These are phyloP conservation scores for Scleroderma bovista DNA, from an alignment of 768 basidiomycete species.

Conservation along the genomic window DNA sequence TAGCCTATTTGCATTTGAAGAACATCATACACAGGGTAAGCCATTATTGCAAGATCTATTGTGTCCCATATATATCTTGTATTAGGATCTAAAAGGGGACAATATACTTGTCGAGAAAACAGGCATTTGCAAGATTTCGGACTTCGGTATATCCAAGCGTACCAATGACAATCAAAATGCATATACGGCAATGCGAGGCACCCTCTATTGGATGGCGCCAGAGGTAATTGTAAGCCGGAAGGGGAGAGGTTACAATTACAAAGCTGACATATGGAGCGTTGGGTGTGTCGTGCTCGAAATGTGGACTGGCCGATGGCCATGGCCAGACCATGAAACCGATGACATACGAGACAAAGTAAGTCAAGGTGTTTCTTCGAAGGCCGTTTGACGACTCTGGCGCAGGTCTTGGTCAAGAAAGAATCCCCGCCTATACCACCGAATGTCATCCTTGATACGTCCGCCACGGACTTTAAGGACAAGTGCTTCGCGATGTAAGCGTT, in stretches of 20 bases:
- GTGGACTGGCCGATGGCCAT: conserved; percentile 96
- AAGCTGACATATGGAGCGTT: conserved; percentile 98
- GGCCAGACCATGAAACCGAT: too few species aligned
- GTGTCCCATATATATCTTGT: conserved; percentile 3
- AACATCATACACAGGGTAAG: conserved; percentile 88
- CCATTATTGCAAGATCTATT: conserved; percentile 2
- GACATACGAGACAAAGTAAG: conserved; percentile 87
- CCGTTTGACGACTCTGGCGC: background rate
- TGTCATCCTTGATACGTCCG: conserved; percentile 66
- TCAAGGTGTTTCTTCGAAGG: background rate
- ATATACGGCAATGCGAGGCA: conserved; percentile 93
- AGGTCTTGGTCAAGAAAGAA: conserved; percentile 82
- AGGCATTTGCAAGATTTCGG: conserved; percentile 95
- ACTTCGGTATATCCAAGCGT: conserved; percentile 98
- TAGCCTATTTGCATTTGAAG: conserved; percentile 88
- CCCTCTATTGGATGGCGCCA: conserved; percentile 99
- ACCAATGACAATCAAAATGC: conserved; percentile 82
- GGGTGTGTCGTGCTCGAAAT: conserved; percentile 99
- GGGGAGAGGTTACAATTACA: conserved; percentile 85
- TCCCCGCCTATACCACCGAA: conserved; percentile 89
- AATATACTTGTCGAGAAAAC: conserved; percentile 94
- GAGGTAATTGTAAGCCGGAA: conserved; percentile 86
- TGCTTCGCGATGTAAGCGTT: conserved; percentile 82
- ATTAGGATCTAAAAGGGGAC: conserved; percentile 92
- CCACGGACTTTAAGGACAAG: conserved; percentile 78